phyloP scores from a whole-genome alignment of 768 basidiomycete species.

The Boletales sp. region DNA sequence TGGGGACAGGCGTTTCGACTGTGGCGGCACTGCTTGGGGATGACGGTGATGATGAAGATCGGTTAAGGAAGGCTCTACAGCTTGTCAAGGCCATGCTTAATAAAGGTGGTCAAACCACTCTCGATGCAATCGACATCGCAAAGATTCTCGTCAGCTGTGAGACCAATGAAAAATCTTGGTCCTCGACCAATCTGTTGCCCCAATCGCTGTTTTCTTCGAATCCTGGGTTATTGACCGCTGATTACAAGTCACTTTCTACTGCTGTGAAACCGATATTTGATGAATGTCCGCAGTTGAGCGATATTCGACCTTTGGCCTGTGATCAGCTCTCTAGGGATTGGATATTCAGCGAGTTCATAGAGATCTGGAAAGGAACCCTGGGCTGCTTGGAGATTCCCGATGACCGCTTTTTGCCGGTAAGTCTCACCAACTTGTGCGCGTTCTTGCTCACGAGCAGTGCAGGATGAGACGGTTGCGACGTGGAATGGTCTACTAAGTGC shows the following conservation, averaged over 20 bases:
- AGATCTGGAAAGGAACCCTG: constrained; percentile 50
- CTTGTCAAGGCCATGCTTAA: constrained; percentile 56
- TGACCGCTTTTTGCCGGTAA: constrained; percentile 47
- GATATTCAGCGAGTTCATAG: constrained; percentile 50
- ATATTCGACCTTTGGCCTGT: constrained; percentile 53
- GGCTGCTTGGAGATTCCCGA: constrained; percentile 44
- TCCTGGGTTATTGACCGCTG: constrained; percentile 53
- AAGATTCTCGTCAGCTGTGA: constrained; percentile 38
- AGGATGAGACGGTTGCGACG: constrained; percentile 48
- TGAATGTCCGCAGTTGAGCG: constrained; percentile 48
- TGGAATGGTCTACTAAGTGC: constrained; percentile 58
- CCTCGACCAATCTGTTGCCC: constrained; percentile 47
- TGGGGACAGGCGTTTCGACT: constrained; percentile 55
- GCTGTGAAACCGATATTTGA: constrained; percentile 52
- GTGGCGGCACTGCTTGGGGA: constrained; percentile 52
- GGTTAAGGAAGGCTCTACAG: constrained; percentile 43
- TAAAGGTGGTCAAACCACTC: constrained; percentile 48
- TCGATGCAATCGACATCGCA: constrained; percentile 53
- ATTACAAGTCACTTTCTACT: constrained; percentile 44
- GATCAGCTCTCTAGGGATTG: constrained; percentile 54
- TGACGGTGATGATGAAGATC: constrained; percentile 36
- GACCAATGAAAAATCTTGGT: constrained; percentile 39
- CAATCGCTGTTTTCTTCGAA: constrained; percentile 51
- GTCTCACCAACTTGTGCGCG: constrained; percentile 18
- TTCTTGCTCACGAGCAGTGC: constrained; percentile 1